phyloP scores from a whole-genome alignment of 2,329 filamentous ascomycete species.

The Stagonosporopsis tanaceti region DNA sequence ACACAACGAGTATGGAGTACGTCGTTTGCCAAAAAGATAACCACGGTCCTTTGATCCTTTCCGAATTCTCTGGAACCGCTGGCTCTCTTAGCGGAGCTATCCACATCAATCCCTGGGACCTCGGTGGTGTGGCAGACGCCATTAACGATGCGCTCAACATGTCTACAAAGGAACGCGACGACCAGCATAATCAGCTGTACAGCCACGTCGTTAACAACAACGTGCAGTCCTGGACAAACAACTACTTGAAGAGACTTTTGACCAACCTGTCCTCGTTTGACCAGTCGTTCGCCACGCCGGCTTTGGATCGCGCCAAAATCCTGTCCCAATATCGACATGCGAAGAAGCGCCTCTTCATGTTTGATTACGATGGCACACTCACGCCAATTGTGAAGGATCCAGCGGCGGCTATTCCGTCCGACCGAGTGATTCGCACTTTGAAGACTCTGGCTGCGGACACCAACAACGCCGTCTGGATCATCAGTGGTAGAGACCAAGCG shows the following conservation, averaged over 20 bases:
- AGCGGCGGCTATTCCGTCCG: conserved; percentile 85
- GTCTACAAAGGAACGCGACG: conserved; percentile 68
- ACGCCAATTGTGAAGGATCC: conserved; percentile 94
- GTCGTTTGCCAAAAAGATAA: conserved; percentile 89
- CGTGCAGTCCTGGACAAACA: conserved; percentile 84
- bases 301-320: conserved; percentile 77
- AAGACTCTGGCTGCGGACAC: conserved; percentile 81
- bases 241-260: conserved; percentile 79
- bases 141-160: conserved; percentile 85
- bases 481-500: conserved; percentile 90
- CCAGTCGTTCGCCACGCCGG: conserved; percentile 78
- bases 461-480: conserved; percentile 95
- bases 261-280: conserved; percentile 81
- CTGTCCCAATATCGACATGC: conserved; percentile 77
- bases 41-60: conserved; percentile 88
- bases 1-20: conserved; percentile 95
- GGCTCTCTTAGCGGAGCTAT: conserved; percentile 85
- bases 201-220: conserved; percentile 85
- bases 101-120: conserved; percentile 96
- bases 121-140: conserved; percentile 81
- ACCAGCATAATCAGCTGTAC: conserved; percentile 79
- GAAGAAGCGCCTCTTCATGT: conserved; percentile 90
- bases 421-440: conserved; percentile 80
- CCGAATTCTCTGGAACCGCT: conserved; percentile 94
- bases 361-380: conserved; percentile 97